Evolutionary conservation across 2,329 filamentous ascomycete species (phyloP).

Genomic region (Aspergillus intermedius): DNA sequence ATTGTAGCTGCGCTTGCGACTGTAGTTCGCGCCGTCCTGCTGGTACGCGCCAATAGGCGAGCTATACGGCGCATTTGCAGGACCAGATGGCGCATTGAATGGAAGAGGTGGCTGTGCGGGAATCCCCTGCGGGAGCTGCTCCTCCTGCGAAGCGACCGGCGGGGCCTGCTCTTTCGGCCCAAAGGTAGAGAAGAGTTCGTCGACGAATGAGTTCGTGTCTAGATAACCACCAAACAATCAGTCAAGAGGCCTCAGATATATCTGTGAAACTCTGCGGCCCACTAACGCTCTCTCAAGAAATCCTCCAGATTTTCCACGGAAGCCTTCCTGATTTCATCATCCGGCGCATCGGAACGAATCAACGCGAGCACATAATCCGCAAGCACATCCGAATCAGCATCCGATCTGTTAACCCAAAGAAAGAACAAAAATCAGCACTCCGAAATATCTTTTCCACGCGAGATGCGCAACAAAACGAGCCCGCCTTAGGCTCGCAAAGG

Average conservation of each 20-base stretch:
- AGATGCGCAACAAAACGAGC: background rate
- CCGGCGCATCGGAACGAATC: constrained; percentile 49
- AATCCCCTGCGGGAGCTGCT: constrained; percentile 17
- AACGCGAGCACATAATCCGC: constrained; percentile 58
- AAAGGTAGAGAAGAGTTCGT: constrained; percentile 50
- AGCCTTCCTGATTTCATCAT: constrained; percentile 47
- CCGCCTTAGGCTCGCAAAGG: background rate
- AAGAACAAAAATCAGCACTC: constrained; percentile 2
- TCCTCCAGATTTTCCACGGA: constrained; percentile 53
- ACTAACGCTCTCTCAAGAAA: constrained; percentile 50
- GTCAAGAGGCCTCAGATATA: background rate
- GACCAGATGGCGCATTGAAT: constrained; percentile 18
- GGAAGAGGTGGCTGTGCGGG: constrained; percentile 17
- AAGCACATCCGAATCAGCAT: constrained; percentile 56
- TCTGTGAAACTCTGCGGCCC: constrained; percentile 2
- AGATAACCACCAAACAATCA: constrained; percentile 7
- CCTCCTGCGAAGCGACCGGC: constrained; percentile 16
- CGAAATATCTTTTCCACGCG: background rate
- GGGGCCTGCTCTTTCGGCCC: constrained; percentile 36
- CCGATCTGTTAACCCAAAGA: constrained; percentile 39
- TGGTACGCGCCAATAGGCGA: constrained; percentile 11
- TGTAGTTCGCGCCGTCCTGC: constrained; percentile 24
- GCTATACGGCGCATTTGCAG: constrained; percentile 14
- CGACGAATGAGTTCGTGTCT: constrained; percentile 50
- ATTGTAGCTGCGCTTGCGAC: constrained; percentile 48